phyloP scores from a whole-genome alignment of 2,329 filamentous ascomycete species.

The Fusarium sp. region DNA sequence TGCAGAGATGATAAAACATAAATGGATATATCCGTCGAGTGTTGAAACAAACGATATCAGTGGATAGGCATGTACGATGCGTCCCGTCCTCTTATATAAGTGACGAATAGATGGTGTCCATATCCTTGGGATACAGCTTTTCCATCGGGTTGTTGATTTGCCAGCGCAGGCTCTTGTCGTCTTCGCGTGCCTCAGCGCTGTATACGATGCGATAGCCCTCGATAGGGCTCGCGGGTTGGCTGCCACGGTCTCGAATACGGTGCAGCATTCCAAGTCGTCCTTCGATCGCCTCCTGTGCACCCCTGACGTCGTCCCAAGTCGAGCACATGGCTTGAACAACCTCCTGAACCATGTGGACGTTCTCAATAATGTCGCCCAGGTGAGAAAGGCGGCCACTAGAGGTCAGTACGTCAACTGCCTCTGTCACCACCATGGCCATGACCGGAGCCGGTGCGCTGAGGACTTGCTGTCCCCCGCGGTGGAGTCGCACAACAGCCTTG shows the following conservation, averaged over 20 bases:
- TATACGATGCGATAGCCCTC: constrained; percentile 49
- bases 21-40: constrained; percentile 8
- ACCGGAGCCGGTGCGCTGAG: constrained; percentile 68
- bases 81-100: constrained; percentile 34
- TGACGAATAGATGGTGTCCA: constrained; percentile 53
- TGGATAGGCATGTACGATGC: neutral
- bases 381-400: constrained; percentile 67
- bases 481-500: constrained; percentile 54
- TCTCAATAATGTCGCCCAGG: constrained; percentile 64
- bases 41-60: neutral
- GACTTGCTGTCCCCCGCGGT: constrained; percentile 47
- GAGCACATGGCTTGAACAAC: constrained; percentile 67
- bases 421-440: constrained; percentile 70
- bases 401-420: constrained; percentile 75
- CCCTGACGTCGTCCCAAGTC: constrained; percentile 70
- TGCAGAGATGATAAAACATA: constrained; percentile 23
- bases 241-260: constrained; percentile 49
- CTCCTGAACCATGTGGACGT: constrained; percentile 64
- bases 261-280: constrained; percentile 51
- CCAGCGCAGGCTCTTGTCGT: constrained; percentile 49
- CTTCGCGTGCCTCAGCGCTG: constrained; percentile 43
- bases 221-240: constrained; percentile 41
- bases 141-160: constrained; percentile 53
- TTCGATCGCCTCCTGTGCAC: constrained; percentile 62
- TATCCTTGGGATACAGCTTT: constrained; percentile 50